Evolutionary conservation across 2,329 filamentous ascomycete species (phyloP), one percentile per base, ranked within the genome.

Genomic region (Aspergillus transmontanensis): DNA sequence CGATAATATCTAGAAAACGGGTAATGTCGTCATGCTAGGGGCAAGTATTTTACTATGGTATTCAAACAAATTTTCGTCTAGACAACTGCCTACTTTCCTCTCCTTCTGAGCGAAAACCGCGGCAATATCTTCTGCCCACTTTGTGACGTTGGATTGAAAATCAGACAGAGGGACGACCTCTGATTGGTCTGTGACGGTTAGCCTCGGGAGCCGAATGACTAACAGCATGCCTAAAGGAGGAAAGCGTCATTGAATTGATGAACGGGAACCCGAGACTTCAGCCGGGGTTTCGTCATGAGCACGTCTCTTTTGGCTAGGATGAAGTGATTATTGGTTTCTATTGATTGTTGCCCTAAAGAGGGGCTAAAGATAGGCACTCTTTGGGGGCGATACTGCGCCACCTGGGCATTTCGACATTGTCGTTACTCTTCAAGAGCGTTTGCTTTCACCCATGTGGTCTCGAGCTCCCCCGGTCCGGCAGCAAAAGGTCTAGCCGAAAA

Each of bases 121-220:
- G 74, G 73, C 69, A 75, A 75, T 76, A 71, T 65, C 66, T 75
- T 75, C 71, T 71, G 70, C 71, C 73, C 66, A 68, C 36, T 57
- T 57, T 70, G 67, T 69, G 66, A 68, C 67, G 67, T 69, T 59
- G 43, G 61, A 67, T 66, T 65, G 63, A 46, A 60, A 68, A 66
- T 64, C 54, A n/a, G 26, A 16, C 58, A 66, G 65, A 59, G 64
- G 7, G 51, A 36, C 1, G 43, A 10, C 2, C 26, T 50, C 41
- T 75, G 67, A 76, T 76, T 76, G 74, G 74, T 32, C 57, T 34
- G 1, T 21, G 30, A n/a, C 64, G 65, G 61, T 50, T 65, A 55
- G 61, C 59, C 65, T 65, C 69, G 67, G 67, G 62, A 62, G 16
- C 30, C 30, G 45, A 26, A 65, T 68, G 65, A 68, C 63, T 66